Conservation (phyloP, 1,284 basidiomycete genomes). For the Irpex sp. region DNA sequence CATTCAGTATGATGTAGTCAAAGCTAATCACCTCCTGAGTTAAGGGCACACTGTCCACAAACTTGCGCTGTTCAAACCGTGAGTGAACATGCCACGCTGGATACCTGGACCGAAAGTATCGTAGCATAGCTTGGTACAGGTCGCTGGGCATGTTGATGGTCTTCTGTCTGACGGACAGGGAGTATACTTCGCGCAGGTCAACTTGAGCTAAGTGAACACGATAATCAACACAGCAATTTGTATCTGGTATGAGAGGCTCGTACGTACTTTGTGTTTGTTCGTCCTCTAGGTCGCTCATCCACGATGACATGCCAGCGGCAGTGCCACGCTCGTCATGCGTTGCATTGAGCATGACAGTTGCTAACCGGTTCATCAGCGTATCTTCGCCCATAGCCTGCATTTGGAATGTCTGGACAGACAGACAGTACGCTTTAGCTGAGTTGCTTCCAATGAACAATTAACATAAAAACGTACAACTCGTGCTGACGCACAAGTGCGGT, state of each 20-base stretch:
- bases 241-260: no score
- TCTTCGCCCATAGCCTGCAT: neutral
- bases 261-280: constrained; percentile 17
- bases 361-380: neutral
- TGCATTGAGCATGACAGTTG: constrained; percentile 20
- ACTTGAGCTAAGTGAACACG: neutral
- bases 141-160: neutral
- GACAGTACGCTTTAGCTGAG: neutral
- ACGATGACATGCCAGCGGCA: constrained; percentile 17
- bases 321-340: constrained; percentile 25
- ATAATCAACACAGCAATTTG: neutral
- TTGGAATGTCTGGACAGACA: neutral
- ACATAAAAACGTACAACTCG: constrained; percentile 18
- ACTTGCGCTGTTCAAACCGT: neutral
- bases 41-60: neutral
- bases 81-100: neutral
- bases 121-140: neutral
- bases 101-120: neutral
- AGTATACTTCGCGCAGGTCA: neutral
- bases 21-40: neutral
- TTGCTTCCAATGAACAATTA: neutral
- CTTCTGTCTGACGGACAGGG: neutral
- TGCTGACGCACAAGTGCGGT: constrained; percentile 23
- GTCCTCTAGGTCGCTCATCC: constrained; percentile 18
- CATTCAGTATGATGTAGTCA: neutral